Base-by-base conservation (phyloP, 2,329 filamentous ascomycete genomes). In the Biscogniauxia marginata region DNA sequence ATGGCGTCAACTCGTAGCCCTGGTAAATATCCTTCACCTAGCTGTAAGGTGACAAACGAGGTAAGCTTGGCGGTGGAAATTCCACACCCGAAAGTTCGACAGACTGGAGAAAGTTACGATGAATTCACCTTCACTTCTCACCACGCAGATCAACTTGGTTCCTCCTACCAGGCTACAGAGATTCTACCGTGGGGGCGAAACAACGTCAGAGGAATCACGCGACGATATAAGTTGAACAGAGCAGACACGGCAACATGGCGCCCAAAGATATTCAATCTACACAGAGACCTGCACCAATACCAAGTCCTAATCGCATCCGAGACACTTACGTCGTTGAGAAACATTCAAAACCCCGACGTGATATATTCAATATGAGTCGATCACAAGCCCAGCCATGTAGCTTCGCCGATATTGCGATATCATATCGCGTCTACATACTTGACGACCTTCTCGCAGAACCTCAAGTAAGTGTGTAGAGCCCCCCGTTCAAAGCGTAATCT, bases 391-490 rank as follows among this genome's bases (percentile, higher is more conserved):
- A 58, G 11, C 58, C 52, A 13, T 63, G 54, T 55, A 63, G 57
- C 24, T 66, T 68, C 25, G 63, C 58, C 34, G 65, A 68, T 30
- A 50, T 68, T n/a, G 63, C 65, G 3, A 55, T 62, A 21, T 60
- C 58, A 2, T 68, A 68, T 30, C 63, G 66, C n/a, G 50, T 68
- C 46, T 68, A 65, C 49, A 59, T 65, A 18, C 65, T 68, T 16
- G 65, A 67, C 21, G 66, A 68, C 52, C 59, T 67, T 5, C 62
- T 68, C 4, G 64, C 65, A 19, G 66, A 68, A 55, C 66, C 66
- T 6, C 65, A 67, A 39, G 30, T 39, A 39, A 39, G 30, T 39
- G 9, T 9, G 11, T 16, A 39, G 9, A 39, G 2, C 13, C n/a
- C 30, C 3, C 11, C 7, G 6, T 9, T 39, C n/a, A n/a, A n/a